Percentiles rank a stretch among this genome's conserved stretches.
These are phyloP conservation scores for Handroanthus guayacan DNA, from an alignment of 257 asterid genomes.

Conservation along the genomic window DNA sequence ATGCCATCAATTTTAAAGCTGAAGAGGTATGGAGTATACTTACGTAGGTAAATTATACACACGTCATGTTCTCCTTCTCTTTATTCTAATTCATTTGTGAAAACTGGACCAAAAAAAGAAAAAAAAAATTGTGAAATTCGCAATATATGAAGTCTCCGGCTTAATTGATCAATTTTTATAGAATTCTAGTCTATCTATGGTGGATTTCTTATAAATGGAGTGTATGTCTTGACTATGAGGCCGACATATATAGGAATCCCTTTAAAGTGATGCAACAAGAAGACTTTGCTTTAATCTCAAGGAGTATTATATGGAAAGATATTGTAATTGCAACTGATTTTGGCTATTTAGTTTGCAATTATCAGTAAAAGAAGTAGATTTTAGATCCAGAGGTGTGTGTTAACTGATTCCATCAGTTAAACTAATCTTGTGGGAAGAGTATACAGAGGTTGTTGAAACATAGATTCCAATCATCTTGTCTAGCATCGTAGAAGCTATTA, in stretches of 20 bases:
- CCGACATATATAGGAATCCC: not conserved
- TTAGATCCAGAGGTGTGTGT: not conserved
- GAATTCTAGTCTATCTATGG: not conserved
- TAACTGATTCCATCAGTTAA: not conserved
- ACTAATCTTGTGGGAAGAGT: not conserved
- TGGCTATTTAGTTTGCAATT: not conserved
- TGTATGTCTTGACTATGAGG: not conserved
- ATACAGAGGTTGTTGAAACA: no score
- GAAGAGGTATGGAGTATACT: conserved; percentile 63
- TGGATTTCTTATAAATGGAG: not conserved
- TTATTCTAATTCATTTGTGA: not conserved
- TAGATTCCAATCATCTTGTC: no score
- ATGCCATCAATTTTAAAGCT: conserved; percentile 68
- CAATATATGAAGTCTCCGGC: not conserved
- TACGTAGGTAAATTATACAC: not conserved
- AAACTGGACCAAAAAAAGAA: not conserved
- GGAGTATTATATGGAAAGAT: not conserved
- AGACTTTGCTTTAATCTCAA: not conserved
- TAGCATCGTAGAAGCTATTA: no score
- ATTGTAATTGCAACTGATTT: no score
- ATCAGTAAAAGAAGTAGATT: not conserved
- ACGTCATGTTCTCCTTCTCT: conserved; percentile 10
- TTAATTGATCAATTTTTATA: not conserved
- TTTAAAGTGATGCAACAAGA: not conserved
- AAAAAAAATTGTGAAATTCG: not conserved